Evolutionary conservation across 306 rosid species (phyloP).

Genomic region (Inga laurina): DNA sequence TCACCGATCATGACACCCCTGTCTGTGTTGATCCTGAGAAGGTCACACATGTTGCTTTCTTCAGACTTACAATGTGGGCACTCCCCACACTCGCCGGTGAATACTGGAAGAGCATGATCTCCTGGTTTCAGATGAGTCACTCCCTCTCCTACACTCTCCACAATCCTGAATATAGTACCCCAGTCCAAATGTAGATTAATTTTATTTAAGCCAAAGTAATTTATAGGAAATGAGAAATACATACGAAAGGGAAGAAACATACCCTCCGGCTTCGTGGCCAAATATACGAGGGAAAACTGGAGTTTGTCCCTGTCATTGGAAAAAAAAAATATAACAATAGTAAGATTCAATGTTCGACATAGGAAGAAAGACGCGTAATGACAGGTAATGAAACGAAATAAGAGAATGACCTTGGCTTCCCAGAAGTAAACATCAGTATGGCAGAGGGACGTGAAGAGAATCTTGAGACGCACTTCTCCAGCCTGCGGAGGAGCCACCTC

Average conservation of each 20-base stretch:
- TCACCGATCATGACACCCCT: slow-evolving; percentile 58
- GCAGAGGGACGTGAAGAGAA: slow-evolving; percentile 27
- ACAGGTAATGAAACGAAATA: background rate
- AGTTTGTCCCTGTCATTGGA: slow-evolving; percentile 51
- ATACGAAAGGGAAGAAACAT: background rate
- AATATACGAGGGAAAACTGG: slow-evolving; percentile 71
- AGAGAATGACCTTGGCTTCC: slow-evolving; percentile 26
- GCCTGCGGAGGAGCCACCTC: slow-evolving; percentile 28
- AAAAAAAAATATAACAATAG: too few relatives aligned
- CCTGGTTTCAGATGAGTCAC: slow-evolving; percentile 59
- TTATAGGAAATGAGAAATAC: background rate
- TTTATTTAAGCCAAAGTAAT: background rate
- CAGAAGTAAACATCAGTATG: slow-evolving; percentile 36
- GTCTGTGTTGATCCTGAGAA: slow-evolving; percentile 62
- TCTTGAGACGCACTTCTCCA: slow-evolving; percentile 32
- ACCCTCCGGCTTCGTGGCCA: slow-evolving; percentile 83
- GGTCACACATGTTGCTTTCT: slow-evolving; percentile 78
- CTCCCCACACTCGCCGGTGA: slow-evolving; percentile 68
- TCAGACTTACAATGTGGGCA: slow-evolving; percentile 60
- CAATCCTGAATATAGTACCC: background rate
- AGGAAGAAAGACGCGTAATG: background rate
- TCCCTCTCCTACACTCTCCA: slow-evolving; percentile 71
- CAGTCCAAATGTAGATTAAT: background rate
- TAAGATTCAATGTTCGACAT: background rate
- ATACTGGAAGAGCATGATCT: slow-evolving; percentile 66